Evolutionary conservation across 179 eudicot genomes (phyloP).

Genomic region (Gypsophila paniculata): DNA sequence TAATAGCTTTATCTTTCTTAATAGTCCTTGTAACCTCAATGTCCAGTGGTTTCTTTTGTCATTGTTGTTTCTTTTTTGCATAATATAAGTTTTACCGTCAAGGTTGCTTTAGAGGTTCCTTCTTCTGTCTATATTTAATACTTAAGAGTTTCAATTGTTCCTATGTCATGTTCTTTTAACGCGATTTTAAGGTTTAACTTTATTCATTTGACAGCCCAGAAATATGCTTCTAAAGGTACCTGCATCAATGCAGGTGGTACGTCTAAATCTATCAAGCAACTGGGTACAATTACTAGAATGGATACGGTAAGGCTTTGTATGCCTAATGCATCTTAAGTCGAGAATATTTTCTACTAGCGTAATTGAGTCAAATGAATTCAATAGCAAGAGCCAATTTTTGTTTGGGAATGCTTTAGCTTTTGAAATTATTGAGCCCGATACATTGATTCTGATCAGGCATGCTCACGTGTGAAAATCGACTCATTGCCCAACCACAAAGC

Average conservation of each 20-base stretch:
- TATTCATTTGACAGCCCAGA: slow-evolving; percentile 41
- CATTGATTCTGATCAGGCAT: slow-evolving; percentile 25
- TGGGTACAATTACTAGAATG: slow-evolving; percentile 33
- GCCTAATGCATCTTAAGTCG: slow-evolving; percentile 1
- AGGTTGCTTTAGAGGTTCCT: background rate
- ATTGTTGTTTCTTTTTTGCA: background rate
- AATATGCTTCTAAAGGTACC: slow-evolving; percentile 30
- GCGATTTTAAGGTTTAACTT: slow-evolving; percentile 1
- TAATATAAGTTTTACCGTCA: background rate
- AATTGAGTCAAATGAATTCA: background rate
- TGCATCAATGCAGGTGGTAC: slow-evolving; percentile 28
- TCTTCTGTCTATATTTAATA: background rate
- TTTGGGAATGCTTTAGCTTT: background rate
- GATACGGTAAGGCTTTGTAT: slow-evolving; percentile 39
- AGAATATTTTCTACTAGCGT: background rate
- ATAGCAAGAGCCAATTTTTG: background rate
- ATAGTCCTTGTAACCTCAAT: background rate
- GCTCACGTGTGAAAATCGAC: slow-evolving; percentile 19
- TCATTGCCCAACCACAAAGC: slow-evolving; percentile 27
- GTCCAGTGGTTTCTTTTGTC: background rate
- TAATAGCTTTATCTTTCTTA: background rate
- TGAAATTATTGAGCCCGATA: background rate
- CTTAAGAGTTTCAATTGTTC: background rate
- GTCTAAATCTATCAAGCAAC: slow-evolving; percentile 32
- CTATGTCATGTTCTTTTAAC: background rate